Base-by-base conservation (phyloP, 1,139 yeast species). In the Scheffersomyces cryptocercus region DNA sequence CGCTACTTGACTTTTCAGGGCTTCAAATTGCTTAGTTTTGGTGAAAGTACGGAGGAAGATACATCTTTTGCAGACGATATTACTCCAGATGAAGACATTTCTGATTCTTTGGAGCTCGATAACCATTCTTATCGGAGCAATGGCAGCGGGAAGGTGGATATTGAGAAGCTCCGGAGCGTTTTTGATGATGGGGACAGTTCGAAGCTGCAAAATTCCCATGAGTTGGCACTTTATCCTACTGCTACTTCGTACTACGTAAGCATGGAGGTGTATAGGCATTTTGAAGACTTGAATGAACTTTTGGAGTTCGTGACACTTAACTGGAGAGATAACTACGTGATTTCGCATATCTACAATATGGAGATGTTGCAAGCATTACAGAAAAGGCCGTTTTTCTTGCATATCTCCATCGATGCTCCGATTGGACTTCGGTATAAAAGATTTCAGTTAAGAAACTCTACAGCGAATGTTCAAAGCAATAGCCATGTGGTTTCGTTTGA, bases 351-450 rank as follows among this genome's bases (percentile, higher is more conserved):
- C 11, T 62, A 67, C 10, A 68, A 69, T 20, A 51, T 75, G 4
- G 62, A 61, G 0, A 66, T 76, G 43, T 69, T 88, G 30, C 73
- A 75, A 1, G 66, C 65, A 13, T 66, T 90, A 6, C 69, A 77
- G 38, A 84, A 85, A 51, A 70, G 97, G 46, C 98, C 99, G 0
- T 93, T 89, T 60, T 89, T 91, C 58, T 73, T 90, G 28, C 96
- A 90, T 55, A 60, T 93, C 3, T 77, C 89, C 7, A 73, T 90
- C 2, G 96, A 89, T 58, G 90, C 96, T 0, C 88, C 97, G 0
- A 49, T 85, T 11, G 55, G 59, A 15, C 53, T 79, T 24, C 72
- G 96, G 42, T 77, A 73, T 57, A 62, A 70, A 36, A 66, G 95
- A 38, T 77, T 69, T 54, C 51, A 55, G 24, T 42, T 53, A 20